A percentile compares a stretch with the other conserved stretches of the same genome.
phyloP scores from a whole-genome alignment of 768 basidiomycete species.

The Cystobasidiopsis lactophilus region DNA sequence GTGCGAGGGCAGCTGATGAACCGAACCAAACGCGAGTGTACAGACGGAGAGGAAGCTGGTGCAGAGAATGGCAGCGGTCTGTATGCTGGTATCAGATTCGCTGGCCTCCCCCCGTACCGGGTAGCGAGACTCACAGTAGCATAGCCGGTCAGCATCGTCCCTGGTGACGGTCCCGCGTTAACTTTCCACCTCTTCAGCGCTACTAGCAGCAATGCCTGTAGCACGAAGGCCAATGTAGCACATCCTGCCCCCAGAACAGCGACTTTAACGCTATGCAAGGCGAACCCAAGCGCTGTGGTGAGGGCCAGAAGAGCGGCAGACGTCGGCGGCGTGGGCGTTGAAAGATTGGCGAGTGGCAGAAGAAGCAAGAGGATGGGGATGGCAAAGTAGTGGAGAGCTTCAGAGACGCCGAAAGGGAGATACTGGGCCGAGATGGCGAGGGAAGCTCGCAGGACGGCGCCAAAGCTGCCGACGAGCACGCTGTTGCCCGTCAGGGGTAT shows the following conservation, averaged over 20 bases:
- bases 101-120: background rate
- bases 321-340: too few relatives aligned
- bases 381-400: too few relatives aligned
- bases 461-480: too few relatives aligned
- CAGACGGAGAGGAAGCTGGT: background rate
- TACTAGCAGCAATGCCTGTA: background rate
- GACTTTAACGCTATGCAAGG: background rate
- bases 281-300: background rate
- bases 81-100: background rate
- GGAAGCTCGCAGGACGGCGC: too few relatives aligned
- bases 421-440: too few relatives aligned
- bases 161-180: background rate
- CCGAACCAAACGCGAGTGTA: background rate
- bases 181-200: background rate
- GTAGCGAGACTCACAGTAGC: background rate
- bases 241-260: background rate
- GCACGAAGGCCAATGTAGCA: background rate
- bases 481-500: too few relatives aligned
- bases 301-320: background rate
- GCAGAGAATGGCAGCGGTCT: background rate
- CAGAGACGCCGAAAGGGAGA: too few relatives aligned
- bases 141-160: background rate
- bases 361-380: too few relatives aligned
- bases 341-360: too few relatives aligned
- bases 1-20: background rate